These are phyloP conservation scores for Lactarius quietus DNA, from an alignment of 768 basidiomycete species.

Conservation along the genomic window DNA sequence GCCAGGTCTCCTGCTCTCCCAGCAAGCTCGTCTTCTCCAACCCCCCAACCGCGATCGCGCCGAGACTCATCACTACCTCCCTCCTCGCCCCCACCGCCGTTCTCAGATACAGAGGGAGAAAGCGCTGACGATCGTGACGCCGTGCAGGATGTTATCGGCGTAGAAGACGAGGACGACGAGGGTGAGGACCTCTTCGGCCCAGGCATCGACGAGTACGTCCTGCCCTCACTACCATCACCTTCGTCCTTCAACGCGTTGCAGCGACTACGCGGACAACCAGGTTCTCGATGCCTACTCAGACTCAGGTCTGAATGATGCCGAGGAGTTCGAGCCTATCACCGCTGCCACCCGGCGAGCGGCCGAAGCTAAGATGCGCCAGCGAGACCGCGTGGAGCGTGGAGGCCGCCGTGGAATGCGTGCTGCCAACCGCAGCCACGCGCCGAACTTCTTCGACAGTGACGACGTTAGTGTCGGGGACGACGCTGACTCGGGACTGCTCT, in stretches of 20 bases:
- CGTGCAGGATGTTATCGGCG: slow-evolving; percentile 62
- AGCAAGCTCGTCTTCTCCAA: slow-evolving; percentile 41
- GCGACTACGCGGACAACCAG: slow-evolving; percentile 84
- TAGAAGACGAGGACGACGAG: slow-evolving; percentile 74
- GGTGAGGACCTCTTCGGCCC: slow-evolving; percentile 93
- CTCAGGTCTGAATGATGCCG: slow-evolving; percentile 80
- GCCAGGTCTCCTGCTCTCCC: slow-evolving; percentile 26
- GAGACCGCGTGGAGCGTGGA: slow-evolving; percentile 71
- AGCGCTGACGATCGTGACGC: slow-evolving; percentile 68
- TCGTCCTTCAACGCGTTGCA: slow-evolving; percentile 30
- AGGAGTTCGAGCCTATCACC: slow-evolving; percentile 64
- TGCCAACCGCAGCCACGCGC: slow-evolving; percentile 74
- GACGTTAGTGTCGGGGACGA: slow-evolving; percentile 71
- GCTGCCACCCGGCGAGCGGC: slow-evolving; percentile 71
- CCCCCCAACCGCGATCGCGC: slow-evolving; percentile 41
- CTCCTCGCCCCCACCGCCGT: slow-evolving; percentile 76
- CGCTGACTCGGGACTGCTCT: slow-evolving; percentile 55
- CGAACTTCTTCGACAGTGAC: slow-evolving; percentile 84
- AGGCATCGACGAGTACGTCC: slow-evolving; percentile 63
- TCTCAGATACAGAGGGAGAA: slow-evolving; percentile 80
- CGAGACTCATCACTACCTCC: slow-evolving; percentile 62
- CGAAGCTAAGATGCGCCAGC: slow-evolving; percentile 81
- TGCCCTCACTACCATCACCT: slow-evolving; percentile 8
- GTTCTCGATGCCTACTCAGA: slow-evolving; percentile 85
- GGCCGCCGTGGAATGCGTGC: slow-evolving; percentile 72